Evolutionary conservation across 2,329 filamentous ascomycete genomes (phyloP).

Genomic region (Cercospora nicotianae): DNA sequence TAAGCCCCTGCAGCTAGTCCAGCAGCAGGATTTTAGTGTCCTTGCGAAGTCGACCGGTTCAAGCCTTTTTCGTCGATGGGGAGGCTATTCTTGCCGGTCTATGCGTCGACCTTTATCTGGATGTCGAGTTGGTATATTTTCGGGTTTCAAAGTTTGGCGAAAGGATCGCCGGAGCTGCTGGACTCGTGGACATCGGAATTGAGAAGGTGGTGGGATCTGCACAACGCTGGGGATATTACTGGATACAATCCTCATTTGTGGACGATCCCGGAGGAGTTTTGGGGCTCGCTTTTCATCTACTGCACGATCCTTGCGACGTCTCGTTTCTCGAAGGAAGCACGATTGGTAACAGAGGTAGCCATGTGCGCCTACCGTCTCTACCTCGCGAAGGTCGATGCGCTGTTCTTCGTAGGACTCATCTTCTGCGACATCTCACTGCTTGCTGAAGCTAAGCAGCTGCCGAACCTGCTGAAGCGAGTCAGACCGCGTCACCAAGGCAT

Average conservation of each 20-base stretch:
- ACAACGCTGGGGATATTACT: slow-evolving; percentile 47
- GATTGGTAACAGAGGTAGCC: slow-evolving; percentile 26
- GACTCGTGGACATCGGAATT: background rate
- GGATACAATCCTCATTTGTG: slow-evolving; percentile 62
- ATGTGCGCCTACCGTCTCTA: slow-evolving; percentile 67
- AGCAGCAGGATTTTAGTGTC: background rate
- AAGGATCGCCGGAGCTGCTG: background rate
- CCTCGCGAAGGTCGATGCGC: slow-evolving; percentile 59
- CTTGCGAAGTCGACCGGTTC: slow-evolving; percentile 48
- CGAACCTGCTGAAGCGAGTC: background rate
- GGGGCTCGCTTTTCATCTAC: slow-evolving; percentile 65
- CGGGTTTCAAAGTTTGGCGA: slow-evolving; percentile 40
- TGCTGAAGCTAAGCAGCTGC: slow-evolving; percentile 4
- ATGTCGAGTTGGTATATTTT: slow-evolving; percentile 57
- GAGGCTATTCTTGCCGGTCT: slow-evolving; percentile 53
- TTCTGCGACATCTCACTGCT: slow-evolving; percentile 62
- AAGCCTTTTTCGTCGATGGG: slow-evolving; percentile 53
- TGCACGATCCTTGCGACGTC: slow-evolving; percentile 57
- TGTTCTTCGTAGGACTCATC: slow-evolving; percentile 62
- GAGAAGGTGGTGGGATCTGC: slow-evolving; percentile 43
- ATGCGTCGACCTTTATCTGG: slow-evolving; percentile 57
- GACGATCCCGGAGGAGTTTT: slow-evolving; percentile 64
- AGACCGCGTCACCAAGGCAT: slow-evolving; percentile 39
- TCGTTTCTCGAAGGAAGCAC: slow-evolving; percentile 51
- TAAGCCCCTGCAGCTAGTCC: slow-evolving; percentile 46